These are phyloP conservation scores for Tricholoma bakamatsutake DNA, from an alignment of 768 basidiomycete genomes.

Conservation along the genomic window DNA sequence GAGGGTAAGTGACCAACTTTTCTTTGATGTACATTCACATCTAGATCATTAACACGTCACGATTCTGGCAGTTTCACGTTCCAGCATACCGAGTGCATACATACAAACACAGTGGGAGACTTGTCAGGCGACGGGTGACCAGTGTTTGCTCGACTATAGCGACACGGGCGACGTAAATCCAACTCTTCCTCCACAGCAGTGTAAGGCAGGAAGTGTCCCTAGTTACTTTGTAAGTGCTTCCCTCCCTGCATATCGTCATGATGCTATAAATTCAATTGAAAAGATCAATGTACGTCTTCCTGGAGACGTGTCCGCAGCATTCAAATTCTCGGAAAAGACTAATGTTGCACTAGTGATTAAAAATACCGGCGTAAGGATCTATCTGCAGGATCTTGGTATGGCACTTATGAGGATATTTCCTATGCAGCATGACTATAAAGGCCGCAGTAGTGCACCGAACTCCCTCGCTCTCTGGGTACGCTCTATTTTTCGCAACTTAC, in stretches of 20 bases:
- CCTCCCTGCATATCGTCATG: not conserved
- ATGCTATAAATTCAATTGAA: not conserved
- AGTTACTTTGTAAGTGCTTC: conserved; percentile 29
- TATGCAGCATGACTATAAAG: conserved; percentile 42
- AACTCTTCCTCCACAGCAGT: conserved; percentile 22
- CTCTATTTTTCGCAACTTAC: not conserved
- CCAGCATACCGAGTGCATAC: conserved; percentile 22
- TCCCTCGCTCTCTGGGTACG: conserved; percentile 42
- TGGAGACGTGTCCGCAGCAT: conserved; percentile 38
- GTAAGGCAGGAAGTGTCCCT: conserved; percentile 32
- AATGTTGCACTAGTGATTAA: conserved; percentile 40
- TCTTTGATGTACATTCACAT: not conserved
- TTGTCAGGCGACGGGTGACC: conserved; percentile 39
- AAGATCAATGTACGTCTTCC: conserved; percentile 29
- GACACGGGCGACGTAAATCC: conserved; percentile 23
- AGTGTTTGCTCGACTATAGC: conserved; percentile 42
- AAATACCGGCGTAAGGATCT: conserved; percentile 43
- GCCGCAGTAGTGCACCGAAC: conserved; percentile 38
- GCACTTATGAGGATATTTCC: not conserved
- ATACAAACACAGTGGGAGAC: conserved; percentile 48
- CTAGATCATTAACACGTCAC: not conserved
- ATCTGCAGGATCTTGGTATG: not conserved
- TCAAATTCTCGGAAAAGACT: conserved; percentile 34
- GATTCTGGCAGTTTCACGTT: conserved; percentile 13
- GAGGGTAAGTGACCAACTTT: conserved; percentile 11